Evolutionary conservation across 1,284 basidiomycete species (phyloP).

Genomic region (Apiotrichum siamense): DNA sequence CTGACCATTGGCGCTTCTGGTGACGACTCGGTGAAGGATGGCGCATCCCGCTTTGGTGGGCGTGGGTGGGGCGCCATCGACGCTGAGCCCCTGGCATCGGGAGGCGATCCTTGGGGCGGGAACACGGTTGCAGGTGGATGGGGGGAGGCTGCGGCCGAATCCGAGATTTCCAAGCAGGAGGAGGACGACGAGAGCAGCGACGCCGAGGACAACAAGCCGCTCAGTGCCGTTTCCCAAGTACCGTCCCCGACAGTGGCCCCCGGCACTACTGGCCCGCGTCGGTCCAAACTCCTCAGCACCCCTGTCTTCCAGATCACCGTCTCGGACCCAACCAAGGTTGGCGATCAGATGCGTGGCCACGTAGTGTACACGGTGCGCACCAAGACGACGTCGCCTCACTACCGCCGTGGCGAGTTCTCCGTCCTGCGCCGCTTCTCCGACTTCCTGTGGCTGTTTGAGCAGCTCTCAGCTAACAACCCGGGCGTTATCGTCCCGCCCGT

Average conservation of each 20-base stretch:
- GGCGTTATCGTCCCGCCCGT: constrained; percentile 95
- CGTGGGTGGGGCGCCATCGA: constrained; percentile 18
- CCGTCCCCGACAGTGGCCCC: not conserved
- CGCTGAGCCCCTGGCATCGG: constrained; percentile 15
- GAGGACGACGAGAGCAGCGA: constrained; percentile 17
- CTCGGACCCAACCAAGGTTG: constrained; percentile 87
- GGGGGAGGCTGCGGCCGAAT: constrained; percentile 14
- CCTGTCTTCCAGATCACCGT: constrained; percentile 66
- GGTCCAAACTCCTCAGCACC: constrained; percentile 17
- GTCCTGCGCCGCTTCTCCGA: constrained; percentile 93
- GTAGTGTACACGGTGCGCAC: constrained; percentile 94
- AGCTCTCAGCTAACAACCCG: constrained; percentile 83
- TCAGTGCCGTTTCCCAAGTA: too few relatives aligned
- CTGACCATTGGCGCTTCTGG: constrained; percentile 31
- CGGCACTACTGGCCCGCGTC: constrained; percentile 13
- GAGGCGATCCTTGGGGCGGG: constrained; percentile 6
- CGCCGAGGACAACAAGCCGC: constrained; percentile 1
- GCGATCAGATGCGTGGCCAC: constrained; percentile 82
- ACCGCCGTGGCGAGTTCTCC: constrained; percentile 73
- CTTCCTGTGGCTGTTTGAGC: constrained; percentile 94
- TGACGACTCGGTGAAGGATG: not conserved
- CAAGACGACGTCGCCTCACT: constrained; percentile 75
- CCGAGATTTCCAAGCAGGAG: not conserved
- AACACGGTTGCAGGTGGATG: constrained; percentile 23
- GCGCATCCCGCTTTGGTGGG: constrained; percentile 2